These are phyloP conservation scores for Echria macrotheca DNA, from an alignment of 495 filamentous ascomycete species.

Conservation along the genomic window DNA sequence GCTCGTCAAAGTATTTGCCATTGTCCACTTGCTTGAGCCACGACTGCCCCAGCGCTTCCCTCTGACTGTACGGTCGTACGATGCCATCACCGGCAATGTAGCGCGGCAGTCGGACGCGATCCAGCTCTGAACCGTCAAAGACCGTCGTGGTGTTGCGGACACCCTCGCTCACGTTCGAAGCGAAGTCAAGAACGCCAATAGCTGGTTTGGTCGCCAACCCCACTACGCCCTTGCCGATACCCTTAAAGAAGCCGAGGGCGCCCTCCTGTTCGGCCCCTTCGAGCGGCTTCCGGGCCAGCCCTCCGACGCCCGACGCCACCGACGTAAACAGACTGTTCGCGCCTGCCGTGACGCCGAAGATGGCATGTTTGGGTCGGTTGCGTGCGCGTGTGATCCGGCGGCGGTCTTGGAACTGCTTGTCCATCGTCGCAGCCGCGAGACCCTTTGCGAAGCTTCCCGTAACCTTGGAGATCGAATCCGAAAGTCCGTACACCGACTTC, in stretches of 20 bases:
- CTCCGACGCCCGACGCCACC: conserved; percentile 87
- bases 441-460: conserved; percentile 96
- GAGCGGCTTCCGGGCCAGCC: conserved; percentile 85
- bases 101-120: conserved; percentile 84
- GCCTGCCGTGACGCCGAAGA: conserved; percentile 93
- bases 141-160: conserved; percentile 98
- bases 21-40: conserved; percentile 98
- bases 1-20: conserved; percentile 94
- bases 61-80: conserved; percentile 90
- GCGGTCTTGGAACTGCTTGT: conserved; percentile 97
- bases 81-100: conserved; percentile 90
- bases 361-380: conserved; percentile 91
- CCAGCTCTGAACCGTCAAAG: conserved; percentile 89
- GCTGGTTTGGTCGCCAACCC: conserved; percentile 93
- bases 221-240: conserved; percentile 89
- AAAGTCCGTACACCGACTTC: conserved; percentile 96
- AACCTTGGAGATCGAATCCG: conserved; percentile 91
- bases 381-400: conserved; percentile 88
- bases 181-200: conserved; percentile 93
- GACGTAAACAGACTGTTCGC: conserved; percentile 91
- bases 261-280: conserved; percentile 97
- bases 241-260: conserved; percentile 89
- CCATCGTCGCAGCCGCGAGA: conserved; percentile 86
- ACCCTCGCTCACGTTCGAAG: conserved; percentile 91
- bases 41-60: conserved; percentile 93